Conservation (phyloP, 306 rosid genomes). For the Sphenostylis stenocarpa region DNA sequence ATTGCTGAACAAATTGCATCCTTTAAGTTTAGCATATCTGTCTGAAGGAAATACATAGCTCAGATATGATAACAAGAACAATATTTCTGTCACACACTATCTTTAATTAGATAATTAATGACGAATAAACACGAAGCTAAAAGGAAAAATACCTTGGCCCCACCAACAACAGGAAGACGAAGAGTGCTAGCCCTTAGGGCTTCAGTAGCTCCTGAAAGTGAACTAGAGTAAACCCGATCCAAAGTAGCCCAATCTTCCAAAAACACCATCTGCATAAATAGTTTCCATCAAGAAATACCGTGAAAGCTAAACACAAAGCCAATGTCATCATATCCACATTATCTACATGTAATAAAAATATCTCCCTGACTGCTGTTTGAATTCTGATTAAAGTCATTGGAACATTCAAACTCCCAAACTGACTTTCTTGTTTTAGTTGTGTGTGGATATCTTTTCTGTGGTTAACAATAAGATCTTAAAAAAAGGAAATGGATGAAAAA, state of each 20-base stretch:
- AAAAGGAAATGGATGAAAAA: background rate
- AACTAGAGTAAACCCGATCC: slow-evolving; percentile 74
- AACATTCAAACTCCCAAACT: background rate
- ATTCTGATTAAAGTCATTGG: background rate
- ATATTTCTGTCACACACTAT: background rate
- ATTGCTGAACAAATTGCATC: slow-evolving; percentile 89
- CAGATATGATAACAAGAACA: background rate
- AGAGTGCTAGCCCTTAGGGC: slow-evolving; percentile 92
- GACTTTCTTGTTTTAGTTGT: background rate
- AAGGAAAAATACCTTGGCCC: slow-evolving; percentile 72
- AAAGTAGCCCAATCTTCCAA: slow-evolving; percentile 82
- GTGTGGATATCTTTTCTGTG: background rate
- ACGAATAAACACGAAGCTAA: slow-evolving; percentile 8
- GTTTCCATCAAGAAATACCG: slow-evolving; percentile 16
- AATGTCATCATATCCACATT: slow-evolving; percentile 7
- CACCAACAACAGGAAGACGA: slow-evolving; percentile 88
- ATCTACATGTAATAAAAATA: slow-evolving; percentile 5
- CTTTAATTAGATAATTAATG: background rate
- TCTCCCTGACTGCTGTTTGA: background rate
- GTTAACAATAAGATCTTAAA: background rate
- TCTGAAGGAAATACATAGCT: slow-evolving; percentile 50
- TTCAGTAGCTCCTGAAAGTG: slow-evolving; percentile 83
- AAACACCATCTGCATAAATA: slow-evolving; percentile 57
- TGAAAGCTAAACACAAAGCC: slow-evolving; percentile 10
- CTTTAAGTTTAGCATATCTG: slow-evolving; percentile 70